Conservation (phyloP, 345 rosid species). For the Raphanus raphanistrum region DNA sequence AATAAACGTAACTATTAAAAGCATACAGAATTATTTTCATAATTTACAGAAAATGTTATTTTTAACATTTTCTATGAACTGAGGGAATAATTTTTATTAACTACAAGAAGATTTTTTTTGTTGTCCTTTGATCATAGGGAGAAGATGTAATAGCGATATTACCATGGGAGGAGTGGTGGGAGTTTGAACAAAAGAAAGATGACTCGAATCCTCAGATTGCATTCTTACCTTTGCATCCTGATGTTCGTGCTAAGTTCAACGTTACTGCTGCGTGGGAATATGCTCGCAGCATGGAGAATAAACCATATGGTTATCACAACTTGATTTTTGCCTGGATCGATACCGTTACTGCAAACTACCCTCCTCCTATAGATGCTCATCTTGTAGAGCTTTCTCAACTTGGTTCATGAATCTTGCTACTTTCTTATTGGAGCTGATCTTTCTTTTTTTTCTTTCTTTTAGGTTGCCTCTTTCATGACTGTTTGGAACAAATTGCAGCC, state of each 20-base stretch:
- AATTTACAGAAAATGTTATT: too few relatives aligned
- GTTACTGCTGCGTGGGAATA: slow-evolving; percentile 93
- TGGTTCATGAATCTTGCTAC: not conserved
- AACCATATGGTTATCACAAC: slow-evolving; percentile 96
- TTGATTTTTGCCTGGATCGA: slow-evolving; percentile 98
- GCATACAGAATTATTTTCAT: not conserved
- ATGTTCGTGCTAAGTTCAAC: slow-evolving; percentile 76
- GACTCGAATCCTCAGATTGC: slow-evolving; percentile 92
- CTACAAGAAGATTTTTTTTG: not conserved
- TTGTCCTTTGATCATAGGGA: slow-evolving; percentile 51
- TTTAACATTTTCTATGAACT: not conserved
- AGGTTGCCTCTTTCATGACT: slow-evolving; percentile 95
- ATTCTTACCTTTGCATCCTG: slow-evolving; percentile 88
- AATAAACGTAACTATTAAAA: not conserved
- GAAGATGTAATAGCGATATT: slow-evolving; percentile 76
- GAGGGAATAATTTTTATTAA: not conserved
- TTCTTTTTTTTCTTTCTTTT: slow-evolving; percentile 9
- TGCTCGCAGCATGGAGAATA: slow-evolving; percentile 79
- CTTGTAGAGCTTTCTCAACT: slow-evolving; percentile 52
- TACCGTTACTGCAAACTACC: slow-evolving; percentile 78
- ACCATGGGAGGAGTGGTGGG: slow-evolving; percentile 99
- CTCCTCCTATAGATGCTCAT: slow-evolving; percentile 94
- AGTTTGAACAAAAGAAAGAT: slow-evolving; percentile 81
- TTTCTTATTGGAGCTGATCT: not conserved
- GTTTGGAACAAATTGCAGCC: slow-evolving; percentile 93